Conservation (phyloP, 805 yeast species). For the Wickerhamomyces pijperi region DNA sequence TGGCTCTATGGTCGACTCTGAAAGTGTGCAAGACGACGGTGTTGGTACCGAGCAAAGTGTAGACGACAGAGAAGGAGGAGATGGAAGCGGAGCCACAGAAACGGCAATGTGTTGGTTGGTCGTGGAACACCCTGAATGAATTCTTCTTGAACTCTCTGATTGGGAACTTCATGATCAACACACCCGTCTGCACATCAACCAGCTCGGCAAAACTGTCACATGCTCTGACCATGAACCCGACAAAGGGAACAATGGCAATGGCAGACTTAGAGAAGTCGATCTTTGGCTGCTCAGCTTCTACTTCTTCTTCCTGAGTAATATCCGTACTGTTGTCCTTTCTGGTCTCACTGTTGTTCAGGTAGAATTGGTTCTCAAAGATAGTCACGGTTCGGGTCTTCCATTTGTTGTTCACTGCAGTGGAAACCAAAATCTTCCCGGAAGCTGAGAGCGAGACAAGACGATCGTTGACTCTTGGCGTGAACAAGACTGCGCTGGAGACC, state of each 20-base stretch:
- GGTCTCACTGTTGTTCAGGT: conserved; percentile 10
- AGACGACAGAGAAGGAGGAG: conserved; percentile 59
- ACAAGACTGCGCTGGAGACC: conserved; percentile 41
- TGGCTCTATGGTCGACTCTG: conserved; percentile 61
- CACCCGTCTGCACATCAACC: conserved; percentile 73
- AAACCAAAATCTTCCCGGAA: conserved; percentile 43
- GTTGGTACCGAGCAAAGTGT: conserved; percentile 46
- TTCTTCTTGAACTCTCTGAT: conserved; percentile 49
- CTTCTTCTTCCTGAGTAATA: no score
- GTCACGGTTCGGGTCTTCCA: conserved; percentile 50
- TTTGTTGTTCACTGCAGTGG: conserved; percentile 46
- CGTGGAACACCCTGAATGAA: conserved; percentile 61
- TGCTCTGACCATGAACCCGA: conserved; percentile 63
- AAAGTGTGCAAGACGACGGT: conserved; percentile 64
- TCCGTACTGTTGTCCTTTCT: no score
- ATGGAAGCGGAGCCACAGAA: conserved; percentile 87
- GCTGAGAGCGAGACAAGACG: conserved; percentile 46
- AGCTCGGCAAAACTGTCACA: conserved; percentile 46
- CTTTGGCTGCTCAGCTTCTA: not conserved
- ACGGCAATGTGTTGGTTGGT: conserved; percentile 79
- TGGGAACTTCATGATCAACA: conserved; percentile 45
- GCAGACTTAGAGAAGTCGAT: conserved; percentile 16
- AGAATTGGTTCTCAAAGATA: conserved; percentile 29
- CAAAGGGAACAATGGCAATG: conserved; percentile 51
- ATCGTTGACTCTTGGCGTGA: conserved; percentile 68